Percentiles rank a stretch among this genome's conserved stretches.
Evolutionary conservation across 2,329 filamentous ascomycete genomes (phyloP).

Genomic region (Fusarium sp.): DNA sequence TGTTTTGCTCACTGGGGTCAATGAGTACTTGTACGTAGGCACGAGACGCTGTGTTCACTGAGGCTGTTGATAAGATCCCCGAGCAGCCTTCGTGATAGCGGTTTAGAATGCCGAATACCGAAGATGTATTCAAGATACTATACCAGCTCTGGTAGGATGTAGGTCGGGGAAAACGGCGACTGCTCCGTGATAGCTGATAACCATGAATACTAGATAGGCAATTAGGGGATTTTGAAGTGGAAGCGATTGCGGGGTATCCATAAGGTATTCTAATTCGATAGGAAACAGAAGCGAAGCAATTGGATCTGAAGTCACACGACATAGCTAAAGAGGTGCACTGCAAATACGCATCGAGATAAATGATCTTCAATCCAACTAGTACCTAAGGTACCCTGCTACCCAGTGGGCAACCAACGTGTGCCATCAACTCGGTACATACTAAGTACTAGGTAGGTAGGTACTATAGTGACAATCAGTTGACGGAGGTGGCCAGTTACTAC

Average conservation of each 20-base stretch:
- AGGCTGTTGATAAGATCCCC: background rate
- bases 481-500: too few relatives aligned
- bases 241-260: constrained; percentile 38
- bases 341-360: background rate
- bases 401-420: too few relatives aligned
- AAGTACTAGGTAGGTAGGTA: background rate
- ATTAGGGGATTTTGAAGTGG: constrained; percentile 15
- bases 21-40: background rate
- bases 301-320: constrained; percentile 1
- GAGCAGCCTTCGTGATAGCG: constrained; percentile 4
- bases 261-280: constrained; percentile 19
- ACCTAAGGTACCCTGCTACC: too few relatives aligned
- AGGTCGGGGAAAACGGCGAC: constrained; percentile 34
- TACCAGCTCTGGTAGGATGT: constrained; percentile 14
- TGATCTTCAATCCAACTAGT: background rate
- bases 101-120: constrained; percentile 31
- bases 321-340: constrained; percentile 1
- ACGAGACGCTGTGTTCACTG: background rate
- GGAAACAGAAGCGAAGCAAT: constrained; percentile 4
- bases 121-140: constrained; percentile 26
- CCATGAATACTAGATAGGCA: constrained; percentile 10
- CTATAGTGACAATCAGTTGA: too few relatives aligned
- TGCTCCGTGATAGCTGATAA: constrained; percentile 30
- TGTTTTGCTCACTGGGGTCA: constrained; percentile 7
- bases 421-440: background rate